Conservation (phyloP, 176 grass and related monocot genomes). For the Poa pratensis region DNA sequence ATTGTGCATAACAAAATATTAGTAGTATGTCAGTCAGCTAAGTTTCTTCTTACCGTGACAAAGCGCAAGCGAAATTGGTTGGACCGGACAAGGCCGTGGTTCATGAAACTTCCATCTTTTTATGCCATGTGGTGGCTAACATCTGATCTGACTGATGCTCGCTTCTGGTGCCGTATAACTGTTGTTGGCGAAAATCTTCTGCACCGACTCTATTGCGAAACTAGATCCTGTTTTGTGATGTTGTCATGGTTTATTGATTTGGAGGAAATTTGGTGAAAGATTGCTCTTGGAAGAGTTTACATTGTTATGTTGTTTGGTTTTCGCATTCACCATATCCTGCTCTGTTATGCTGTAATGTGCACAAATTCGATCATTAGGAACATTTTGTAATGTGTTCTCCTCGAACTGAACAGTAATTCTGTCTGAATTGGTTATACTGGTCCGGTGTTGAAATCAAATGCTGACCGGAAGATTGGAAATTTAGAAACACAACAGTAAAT, state of each 20-base stretch:
- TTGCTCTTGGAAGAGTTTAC: background rate
- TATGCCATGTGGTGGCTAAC: slow-evolving; percentile 23
- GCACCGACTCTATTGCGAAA: background rate
- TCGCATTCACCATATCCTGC: background rate
- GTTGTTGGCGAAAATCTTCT: background rate
- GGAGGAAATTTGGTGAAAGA: background rate
- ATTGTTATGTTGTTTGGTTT: background rate
- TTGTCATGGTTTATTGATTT: background rate
- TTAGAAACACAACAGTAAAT: background rate
- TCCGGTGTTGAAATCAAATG: background rate
- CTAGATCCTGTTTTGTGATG: background rate
- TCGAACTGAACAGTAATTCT: background rate
- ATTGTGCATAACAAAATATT: slow-evolving; percentile 60
- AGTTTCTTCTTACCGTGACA: slow-evolving; percentile 19
- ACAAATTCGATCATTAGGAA: background rate
- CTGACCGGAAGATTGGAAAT: background rate
- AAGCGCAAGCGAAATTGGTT: slow-evolving; percentile 28
- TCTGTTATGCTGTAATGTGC: background rate
- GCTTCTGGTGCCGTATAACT: background rate
- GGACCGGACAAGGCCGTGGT: background rate
- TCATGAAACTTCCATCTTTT: background rate
- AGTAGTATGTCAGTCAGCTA: slow-evolving; percentile 23
- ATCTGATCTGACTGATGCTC: slow-evolving; percentile 38
- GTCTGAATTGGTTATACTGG: background rate
- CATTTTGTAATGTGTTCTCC: background rate